These are phyloP conservation scores for Effrenium voratum DNA, from an alignment of 73 alveolate genomes.

Conservation along the genomic window DNA sequence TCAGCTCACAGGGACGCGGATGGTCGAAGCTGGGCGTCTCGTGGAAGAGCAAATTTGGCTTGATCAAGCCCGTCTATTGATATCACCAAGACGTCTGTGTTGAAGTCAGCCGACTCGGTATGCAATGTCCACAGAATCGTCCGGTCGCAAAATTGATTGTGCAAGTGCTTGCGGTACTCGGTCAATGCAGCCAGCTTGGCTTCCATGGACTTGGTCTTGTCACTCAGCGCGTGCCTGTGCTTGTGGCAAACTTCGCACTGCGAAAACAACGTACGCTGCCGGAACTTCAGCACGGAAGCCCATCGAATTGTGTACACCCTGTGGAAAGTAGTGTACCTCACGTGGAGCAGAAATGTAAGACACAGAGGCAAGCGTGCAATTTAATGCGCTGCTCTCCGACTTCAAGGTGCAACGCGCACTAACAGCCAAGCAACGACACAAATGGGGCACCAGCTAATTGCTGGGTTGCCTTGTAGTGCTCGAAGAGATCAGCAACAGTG, in stretches of 20 bases:
- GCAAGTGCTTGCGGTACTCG: constrained; percentile 16
- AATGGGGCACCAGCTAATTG: too few species aligned
- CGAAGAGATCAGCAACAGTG: constrained; percentile 7
- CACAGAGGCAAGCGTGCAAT: too few species aligned
- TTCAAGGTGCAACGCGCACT: too few species aligned
- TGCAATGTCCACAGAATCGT: constrained; percentile 10
- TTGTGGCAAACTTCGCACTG: constrained; percentile 14
- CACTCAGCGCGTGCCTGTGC: neutral
- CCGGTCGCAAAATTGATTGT: neutral
- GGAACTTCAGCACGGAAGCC: neutral
- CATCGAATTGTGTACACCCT: constrained; percentile 8
- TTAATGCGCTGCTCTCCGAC: too few species aligned
- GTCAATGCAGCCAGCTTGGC: neutral
- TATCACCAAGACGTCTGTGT: neutral
- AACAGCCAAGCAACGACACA: too few species aligned
- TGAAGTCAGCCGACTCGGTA: neutral
- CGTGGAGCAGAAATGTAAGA: too few species aligned
- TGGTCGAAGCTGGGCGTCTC: neutral
- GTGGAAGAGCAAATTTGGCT: constrained; percentile 26
- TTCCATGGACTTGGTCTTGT: neutral
- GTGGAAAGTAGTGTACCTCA: constrained; percentile 6
- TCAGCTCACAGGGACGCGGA: neutral
- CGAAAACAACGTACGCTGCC: neutral
- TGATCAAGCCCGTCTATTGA: constrained; percentile 30
- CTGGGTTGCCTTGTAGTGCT: constrained; percentile 18